Conservation (phyloP, 2,329 filamentous ascomycete species). For the Ceratocystis destructans region DNA sequence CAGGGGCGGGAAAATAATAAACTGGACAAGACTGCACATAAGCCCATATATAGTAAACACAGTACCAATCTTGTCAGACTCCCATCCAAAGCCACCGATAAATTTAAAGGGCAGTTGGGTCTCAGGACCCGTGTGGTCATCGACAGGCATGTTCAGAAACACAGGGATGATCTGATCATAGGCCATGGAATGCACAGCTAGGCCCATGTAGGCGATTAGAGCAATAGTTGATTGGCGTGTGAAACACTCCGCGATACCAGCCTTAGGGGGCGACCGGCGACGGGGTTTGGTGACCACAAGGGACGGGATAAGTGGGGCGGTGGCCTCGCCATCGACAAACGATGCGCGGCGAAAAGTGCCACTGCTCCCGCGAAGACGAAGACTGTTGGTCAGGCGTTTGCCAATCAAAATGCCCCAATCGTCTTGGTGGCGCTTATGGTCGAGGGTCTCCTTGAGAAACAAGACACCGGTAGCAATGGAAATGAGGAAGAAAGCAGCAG, state of each 20-base stretch:
- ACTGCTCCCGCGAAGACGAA: conserved; percentile 23
- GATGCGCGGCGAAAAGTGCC: conserved; percentile 31
- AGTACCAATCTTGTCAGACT: conserved; percentile 62
- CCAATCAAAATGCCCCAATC: conserved; percentile 71
- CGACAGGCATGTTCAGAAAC: conserved; percentile 62
- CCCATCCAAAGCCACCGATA: conserved; percentile 61
- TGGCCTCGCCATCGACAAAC: conserved; percentile 43
- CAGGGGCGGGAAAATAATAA: conserved; percentile 66
- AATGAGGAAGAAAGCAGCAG: conserved; percentile 60
- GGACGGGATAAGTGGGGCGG: conserved; percentile 39
- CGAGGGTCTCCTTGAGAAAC: conserved; percentile 78
- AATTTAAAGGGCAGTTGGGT: conserved; percentile 66
- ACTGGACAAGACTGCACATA: conserved; percentile 67
- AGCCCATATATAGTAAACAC: conserved; percentile 77
- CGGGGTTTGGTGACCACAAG: conserved; percentile 22
- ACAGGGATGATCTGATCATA: conserved; percentile 83
- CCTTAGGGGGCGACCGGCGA: conserved; percentile 19
- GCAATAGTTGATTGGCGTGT: conserved; percentile 61
- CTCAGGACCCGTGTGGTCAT: conserved; percentile 39
- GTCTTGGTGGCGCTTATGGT: conserved; percentile 48
- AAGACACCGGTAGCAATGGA: conserved; percentile 61
- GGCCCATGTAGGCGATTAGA: conserved; percentile 61
- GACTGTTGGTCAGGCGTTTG: conserved; percentile 41
- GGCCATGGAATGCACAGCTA: conserved; percentile 69
- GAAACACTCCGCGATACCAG: conserved; percentile 51